A percentile compares a stretch with the other conserved stretches of the same genome.
These are phyloP conservation scores for Magnusiomyces tetraspermus DNA, from an alignment of 1,139 yeast genomes.

Conservation along the genomic window DNA sequence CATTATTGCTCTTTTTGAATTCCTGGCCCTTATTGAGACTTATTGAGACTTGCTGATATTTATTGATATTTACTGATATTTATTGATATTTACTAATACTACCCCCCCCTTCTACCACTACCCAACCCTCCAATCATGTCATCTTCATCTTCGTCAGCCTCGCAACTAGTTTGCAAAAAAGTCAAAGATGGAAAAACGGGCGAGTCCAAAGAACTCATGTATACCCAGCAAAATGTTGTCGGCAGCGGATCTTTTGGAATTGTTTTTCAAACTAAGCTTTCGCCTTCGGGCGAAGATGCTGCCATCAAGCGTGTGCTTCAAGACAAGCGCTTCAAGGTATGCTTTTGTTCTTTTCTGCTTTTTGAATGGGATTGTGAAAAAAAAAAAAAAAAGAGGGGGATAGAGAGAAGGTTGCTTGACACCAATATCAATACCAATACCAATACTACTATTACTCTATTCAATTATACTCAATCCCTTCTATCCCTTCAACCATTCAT, in stretches of 20 bases:
- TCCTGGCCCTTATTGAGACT: too few species aligned
- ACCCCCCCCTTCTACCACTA: not conserved
- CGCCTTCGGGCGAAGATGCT: slow-evolving; percentile 66
- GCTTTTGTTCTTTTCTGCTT: not conserved
- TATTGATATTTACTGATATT: not conserved
- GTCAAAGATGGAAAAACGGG: slow-evolving; percentile 72
- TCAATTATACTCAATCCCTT: not conserved
- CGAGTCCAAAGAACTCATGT: slow-evolving; percentile 48
- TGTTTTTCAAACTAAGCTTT: slow-evolving; percentile 76
- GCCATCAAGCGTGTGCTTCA: slow-evolving; percentile 94
- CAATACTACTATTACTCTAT: too few species aligned
- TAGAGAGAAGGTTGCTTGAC: too few species aligned
- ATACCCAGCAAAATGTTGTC: slow-evolving; percentile 65
- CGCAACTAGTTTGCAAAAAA: slow-evolving; percentile 55
- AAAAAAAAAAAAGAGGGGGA: too few species aligned
- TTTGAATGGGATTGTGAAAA: too few species aligned
- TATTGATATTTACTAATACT: not conserved
- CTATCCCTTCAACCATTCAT: not conserved
- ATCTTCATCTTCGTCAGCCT: too few species aligned
- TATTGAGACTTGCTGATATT: too few species aligned
- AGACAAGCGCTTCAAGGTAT: slow-evolving; percentile 74
- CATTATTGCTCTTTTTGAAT: too few species aligned
- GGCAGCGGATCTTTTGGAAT: slow-evolving; percentile 98
- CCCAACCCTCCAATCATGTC: not conserved
- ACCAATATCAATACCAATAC: too few species aligned